phyloP scores from a whole-genome alignment of 805 yeast genomes.

The Hanseniaspora nectarophila region DNA sequence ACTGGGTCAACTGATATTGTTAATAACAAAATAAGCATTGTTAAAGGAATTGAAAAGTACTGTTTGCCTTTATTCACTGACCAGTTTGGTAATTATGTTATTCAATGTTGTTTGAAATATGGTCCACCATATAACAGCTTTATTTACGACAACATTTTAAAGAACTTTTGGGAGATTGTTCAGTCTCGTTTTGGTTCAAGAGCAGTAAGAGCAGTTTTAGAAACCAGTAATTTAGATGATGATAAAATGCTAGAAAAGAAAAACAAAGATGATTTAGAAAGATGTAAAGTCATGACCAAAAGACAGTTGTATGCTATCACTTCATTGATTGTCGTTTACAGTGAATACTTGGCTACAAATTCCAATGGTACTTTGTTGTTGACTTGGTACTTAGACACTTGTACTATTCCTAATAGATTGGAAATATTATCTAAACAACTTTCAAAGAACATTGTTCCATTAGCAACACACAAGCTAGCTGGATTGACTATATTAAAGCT shows the following conservation, averaged over 20 bases:
- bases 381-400: constrained; percentile 91
- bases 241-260: background rate
- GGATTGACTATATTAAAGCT: constrained; percentile 71
- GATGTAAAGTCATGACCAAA: constrained; percentile 33
- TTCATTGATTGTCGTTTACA: constrained; percentile 62
- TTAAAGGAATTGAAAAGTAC: constrained; percentile 61
- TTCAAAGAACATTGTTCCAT: constrained; percentile 45
- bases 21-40: constrained; percentile 53
- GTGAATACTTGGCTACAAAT: constrained; percentile 68
- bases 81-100: constrained; percentile 92
- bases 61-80: constrained; percentile 80
- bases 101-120: constrained; percentile 86
- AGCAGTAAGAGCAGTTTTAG: constrained; percentile 86
- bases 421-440: constrained; percentile 51
- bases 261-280: background rate
- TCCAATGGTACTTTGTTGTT: constrained; percentile 79
- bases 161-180: constrained; percentile 67
- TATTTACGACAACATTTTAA: constrained; percentile 69
- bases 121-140: constrained; percentile 82
- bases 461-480: constrained; percentile 75
- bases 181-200: constrained; percentile 90
- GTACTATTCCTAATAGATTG: constrained; percentile 53
- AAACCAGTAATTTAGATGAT: constrained; percentile 41
- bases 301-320: constrained; percentile 66
- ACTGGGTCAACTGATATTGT: constrained; percentile 49